phyloP scores from a whole-genome alignment of 495 filamentous ascomycete species.

The Cercophora samala region DNA sequence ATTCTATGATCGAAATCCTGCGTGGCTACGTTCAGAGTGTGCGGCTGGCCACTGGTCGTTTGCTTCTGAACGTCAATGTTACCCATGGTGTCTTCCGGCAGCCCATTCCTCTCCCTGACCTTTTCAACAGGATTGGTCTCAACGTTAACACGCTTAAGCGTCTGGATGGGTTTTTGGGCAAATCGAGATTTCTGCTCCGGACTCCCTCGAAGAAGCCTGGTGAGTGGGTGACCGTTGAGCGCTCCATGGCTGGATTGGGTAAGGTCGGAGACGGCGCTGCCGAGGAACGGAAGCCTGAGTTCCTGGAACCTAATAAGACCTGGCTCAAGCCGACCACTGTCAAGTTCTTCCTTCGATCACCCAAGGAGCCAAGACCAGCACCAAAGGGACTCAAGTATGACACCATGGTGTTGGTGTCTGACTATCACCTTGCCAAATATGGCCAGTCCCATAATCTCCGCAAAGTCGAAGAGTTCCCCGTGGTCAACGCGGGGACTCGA shows the following conservation, averaged over 20 bases:
- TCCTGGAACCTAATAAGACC: background rate
- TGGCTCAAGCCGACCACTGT: slow-evolving; percentile 20
- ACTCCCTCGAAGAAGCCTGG: slow-evolving; percentile 41
- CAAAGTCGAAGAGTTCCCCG: slow-evolving; percentile 45
- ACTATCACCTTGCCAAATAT: slow-evolving; percentile 28
- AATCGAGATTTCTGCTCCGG: slow-evolving; percentile 40
- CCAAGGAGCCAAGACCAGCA: slow-evolving; percentile 9
- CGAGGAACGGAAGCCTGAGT: background rate
- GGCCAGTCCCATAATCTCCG: slow-evolving; percentile 20
- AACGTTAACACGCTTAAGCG: background rate
- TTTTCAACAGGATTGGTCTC: slow-evolving; percentile 23
- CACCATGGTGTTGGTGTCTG: slow-evolving; percentile 29
- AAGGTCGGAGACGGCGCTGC: slow-evolving; percentile 15
- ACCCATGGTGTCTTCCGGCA: slow-evolving; percentile 47
- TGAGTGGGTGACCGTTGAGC: slow-evolving; percentile 35
- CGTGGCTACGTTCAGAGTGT: slow-evolving; percentile 69
- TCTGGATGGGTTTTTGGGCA: slow-evolving; percentile 46
- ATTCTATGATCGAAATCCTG: slow-evolving; percentile 48
- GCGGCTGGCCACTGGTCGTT: slow-evolving; percentile 59
- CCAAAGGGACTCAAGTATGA: slow-evolving; percentile 27
- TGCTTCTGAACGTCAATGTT: slow-evolving; percentile 60
- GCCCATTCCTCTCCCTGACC: slow-evolving; percentile 19
- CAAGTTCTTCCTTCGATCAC: slow-evolving; percentile 24
- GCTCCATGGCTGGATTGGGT: slow-evolving; percentile 49
- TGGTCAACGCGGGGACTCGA: slow-evolving; percentile 66